These are phyloP conservation scores for Tricholoma furcatifolium DNA, from an alignment of 768 basidiomycete genomes.

Conservation along the genomic window DNA sequence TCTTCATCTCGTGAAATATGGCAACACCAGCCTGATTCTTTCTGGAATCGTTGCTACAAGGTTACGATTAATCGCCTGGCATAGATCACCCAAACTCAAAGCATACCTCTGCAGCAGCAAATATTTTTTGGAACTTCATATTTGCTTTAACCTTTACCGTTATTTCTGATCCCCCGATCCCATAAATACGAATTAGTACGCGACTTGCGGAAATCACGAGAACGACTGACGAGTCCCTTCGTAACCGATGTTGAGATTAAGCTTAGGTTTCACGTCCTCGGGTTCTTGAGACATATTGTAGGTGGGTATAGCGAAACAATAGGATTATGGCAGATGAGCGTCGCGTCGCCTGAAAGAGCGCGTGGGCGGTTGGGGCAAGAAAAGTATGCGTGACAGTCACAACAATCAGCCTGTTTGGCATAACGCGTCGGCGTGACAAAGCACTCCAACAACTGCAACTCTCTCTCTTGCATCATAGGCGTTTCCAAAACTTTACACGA, in stretches of 20 bases:
- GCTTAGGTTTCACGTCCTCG: slow-evolving; percentile 69
- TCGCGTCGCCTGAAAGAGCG: slow-evolving; percentile 7
- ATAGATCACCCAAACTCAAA: not conserved
- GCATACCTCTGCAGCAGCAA: slow-evolving; percentile 65
- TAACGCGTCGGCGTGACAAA: slow-evolving; percentile 8
- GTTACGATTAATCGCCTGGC: not conserved
- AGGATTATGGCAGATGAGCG: not conserved
- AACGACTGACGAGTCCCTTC: slow-evolving; percentile 49
- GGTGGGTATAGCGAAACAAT: not conserved
- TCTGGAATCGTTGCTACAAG: slow-evolving; percentile 54
- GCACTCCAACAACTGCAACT: no score
- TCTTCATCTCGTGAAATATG: not conserved
- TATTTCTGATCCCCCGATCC: slow-evolving; percentile 40
- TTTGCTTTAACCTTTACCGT: slow-evolving; percentile 66
- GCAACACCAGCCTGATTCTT: slow-evolving; percentile 43
- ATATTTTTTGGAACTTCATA: slow-evolving; percentile 66
- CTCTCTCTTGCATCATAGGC: no score
- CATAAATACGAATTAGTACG: not conserved
- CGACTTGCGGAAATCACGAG: not conserved
- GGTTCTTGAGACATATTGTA: slow-evolving; percentile 44
- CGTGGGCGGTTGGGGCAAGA: slow-evolving; percentile 1
- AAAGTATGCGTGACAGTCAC: slow-evolving; percentile 12
- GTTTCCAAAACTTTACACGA: no score
- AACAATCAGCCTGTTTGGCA: not conserved
- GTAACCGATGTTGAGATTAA: slow-evolving; percentile 57